Base-by-base conservation (phyloP, 1,139 yeast species). In the Lodderomyces theae region DNA sequence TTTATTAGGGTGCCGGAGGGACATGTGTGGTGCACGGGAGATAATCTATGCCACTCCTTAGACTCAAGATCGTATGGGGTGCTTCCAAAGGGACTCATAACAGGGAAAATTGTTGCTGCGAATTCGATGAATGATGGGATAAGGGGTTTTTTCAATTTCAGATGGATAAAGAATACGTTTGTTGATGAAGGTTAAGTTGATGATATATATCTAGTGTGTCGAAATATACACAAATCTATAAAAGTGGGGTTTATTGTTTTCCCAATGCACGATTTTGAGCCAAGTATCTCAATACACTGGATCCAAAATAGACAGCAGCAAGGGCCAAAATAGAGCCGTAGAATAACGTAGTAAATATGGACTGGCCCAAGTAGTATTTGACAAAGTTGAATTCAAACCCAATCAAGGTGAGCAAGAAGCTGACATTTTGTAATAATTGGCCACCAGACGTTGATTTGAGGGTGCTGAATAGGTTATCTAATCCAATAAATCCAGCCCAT, bases 1-100 rank as follows among this genome's bases (percentile, higher is more conserved):
- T 86, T 66, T 52, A 79, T 87, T 7, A 67, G 65, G 41, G 84
- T 87, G 0, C 95, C 95, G 0, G 79, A 80, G 42, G 98, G 98
- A 3, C 98, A 94, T 62, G 88, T 89, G 35, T 94, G 97, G 97
- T 84, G 90, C 4, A 88, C 97, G 0, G 99, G 98, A 2, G 98
- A 92, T 57, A 92, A 92, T 56, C 61, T 92, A 43, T 76, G 88
- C 31, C 89, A 83, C 51, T 86, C 96, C n/a, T 66, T 90, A 41
- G 99, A 94, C 53, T 88, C 96, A 5, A 67, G 98, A 50, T 79
- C 89, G 0, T 92, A 92, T 58, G 87, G 92, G 19, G 89, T 84
- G 17, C 64, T 92, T 29, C 98, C 98, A 1, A 73, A 88, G 80
- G 97, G 82, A 0, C 66, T 92, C 26, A 82, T 92, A 9, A 82